Conservation (phyloP, 257 asterid genomes). For the Lavandula angustifolia region DNA sequence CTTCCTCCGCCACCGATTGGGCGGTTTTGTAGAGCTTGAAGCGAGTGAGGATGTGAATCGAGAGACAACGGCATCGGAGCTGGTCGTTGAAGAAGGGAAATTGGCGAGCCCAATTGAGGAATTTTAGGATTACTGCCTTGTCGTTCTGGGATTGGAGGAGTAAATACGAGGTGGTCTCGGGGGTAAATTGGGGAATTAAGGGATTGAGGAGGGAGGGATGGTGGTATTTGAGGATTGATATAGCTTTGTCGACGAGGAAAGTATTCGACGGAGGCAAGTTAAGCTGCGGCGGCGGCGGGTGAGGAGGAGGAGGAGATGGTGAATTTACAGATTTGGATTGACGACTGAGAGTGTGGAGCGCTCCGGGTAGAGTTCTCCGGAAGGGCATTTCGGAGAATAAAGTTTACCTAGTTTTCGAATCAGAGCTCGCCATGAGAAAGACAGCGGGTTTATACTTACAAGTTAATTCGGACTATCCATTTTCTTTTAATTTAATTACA, state of each 20-base stretch:
- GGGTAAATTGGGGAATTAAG: conserved; percentile 57
- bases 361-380: conserved; percentile 39
- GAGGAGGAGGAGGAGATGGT: conserved; percentile 24
- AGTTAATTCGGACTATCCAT: too few relatives aligned
- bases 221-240: conserved; percentile 58
- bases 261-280: conserved; percentile 43
- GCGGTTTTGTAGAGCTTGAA: conserved; percentile 74
- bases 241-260: conserved; percentile 48
- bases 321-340: conserved; percentile 33
- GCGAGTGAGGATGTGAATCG: conserved; percentile 80
- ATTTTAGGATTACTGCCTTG: conserved; percentile 47
- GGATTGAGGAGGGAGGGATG: conserved; percentile 54
- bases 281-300: conserved; percentile 37
- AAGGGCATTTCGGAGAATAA: conserved; percentile 49
- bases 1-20: conserved; percentile 61
- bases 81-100: conserved; percentile 58
- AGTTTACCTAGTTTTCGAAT: neutral
- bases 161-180: conserved; percentile 59
- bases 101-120: conserved; percentile 66
- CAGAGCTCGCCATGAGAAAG: neutral
- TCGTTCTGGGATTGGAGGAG: conserved; percentile 64
- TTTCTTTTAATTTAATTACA: too few relatives aligned
- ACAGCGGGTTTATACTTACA: too few relatives aligned
- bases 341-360: conserved; percentile 39
- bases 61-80: conserved; percentile 58